phyloP scores from a whole-genome alignment of 176 grass and related monocot genomes.

The Avena eriantha region DNA sequence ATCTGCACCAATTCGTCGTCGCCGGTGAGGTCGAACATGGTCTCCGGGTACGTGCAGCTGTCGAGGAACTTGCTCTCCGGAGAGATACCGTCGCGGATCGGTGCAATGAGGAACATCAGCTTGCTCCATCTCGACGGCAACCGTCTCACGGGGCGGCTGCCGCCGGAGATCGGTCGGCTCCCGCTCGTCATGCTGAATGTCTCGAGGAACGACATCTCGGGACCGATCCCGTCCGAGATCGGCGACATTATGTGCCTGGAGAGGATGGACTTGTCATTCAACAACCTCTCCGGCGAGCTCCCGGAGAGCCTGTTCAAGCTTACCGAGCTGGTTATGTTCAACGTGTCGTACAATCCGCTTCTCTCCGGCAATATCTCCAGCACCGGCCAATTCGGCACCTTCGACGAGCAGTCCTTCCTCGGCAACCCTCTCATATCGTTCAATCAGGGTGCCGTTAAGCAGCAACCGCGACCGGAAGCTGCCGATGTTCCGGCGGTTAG shows the following conservation, averaged over 20 bases:
- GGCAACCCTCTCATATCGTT: constrained; percentile 69
- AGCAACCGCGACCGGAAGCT: not conserved
- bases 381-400: constrained; percentile 59
- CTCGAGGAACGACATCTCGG: constrained; percentile 70
- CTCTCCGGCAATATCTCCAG: constrained; percentile 59
- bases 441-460: not conserved
- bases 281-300: constrained; percentile 87
- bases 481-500: not conserved
- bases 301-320: constrained; percentile 63
- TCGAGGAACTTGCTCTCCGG: constrained; percentile 76
- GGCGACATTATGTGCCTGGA: constrained; percentile 64
- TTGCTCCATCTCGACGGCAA: constrained; percentile 78
- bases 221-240: constrained; percentile 65
- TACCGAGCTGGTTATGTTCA: constrained; percentile 67
- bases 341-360: constrained; percentile 77
- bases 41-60: constrained; percentile 82
- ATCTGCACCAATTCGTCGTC: constrained; percentile 66
- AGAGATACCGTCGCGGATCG: constrained; percentile 57
- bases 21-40: constrained; percentile 51
- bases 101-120: constrained; percentile 64
- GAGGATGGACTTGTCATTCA: constrained; percentile 70
- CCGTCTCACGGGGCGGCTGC: constrained; percentile 54
- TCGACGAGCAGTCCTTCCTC: constrained; percentile 74
- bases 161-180: constrained; percentile 51
- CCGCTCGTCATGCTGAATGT: constrained; percentile 82